A percentile compares a stretch with the other conserved stretches of the same genome.
Evolutionary conservation across 192 early-diverging fungal species (phyloP).

Genomic region (Backusella australiensis): DNA sequence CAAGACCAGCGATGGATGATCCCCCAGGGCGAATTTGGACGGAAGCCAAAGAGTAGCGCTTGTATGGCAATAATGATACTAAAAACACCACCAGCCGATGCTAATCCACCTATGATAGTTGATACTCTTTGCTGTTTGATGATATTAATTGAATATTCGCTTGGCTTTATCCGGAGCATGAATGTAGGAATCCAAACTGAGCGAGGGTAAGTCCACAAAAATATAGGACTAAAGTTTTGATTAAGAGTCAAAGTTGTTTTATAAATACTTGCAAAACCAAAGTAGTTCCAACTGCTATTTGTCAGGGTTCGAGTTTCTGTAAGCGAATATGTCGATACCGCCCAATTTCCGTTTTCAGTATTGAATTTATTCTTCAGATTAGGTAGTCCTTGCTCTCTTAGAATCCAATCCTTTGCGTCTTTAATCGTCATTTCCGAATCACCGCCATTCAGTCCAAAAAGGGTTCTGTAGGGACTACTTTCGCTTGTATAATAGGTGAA

Average conservation of each 20-base stretch:
- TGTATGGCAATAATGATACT: background rate
- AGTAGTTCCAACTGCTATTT: conserved; percentile 10
- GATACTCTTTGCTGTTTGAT: background rate
- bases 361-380: background rate
- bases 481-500: conserved; percentile 3
- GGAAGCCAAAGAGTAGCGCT: conserved; percentile 13
- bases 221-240: background rate
- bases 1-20: conserved; percentile 24
- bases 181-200: background rate
- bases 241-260: background rate
- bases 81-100: conserved; percentile 12
- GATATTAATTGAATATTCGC: background rate
- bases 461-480: background rate
- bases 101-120: background rate
- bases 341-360: background rate
- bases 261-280: conserved; percentile 2
- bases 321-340: background rate
- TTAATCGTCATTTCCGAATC: background rate
- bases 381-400: background rate
- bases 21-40: conserved; percentile 21
- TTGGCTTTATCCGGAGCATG: background rate
- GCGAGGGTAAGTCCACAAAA: background rate
- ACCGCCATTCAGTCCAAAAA: background rate
- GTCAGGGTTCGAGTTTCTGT: background rate
- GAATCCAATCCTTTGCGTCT: background rate